Percentiles rank a stretch among this genome's conserved stretches.
These are phyloP conservation scores for Pichia nakasei DNA, from an alignment of 805 yeast species.

Conservation along the genomic window DNA sequence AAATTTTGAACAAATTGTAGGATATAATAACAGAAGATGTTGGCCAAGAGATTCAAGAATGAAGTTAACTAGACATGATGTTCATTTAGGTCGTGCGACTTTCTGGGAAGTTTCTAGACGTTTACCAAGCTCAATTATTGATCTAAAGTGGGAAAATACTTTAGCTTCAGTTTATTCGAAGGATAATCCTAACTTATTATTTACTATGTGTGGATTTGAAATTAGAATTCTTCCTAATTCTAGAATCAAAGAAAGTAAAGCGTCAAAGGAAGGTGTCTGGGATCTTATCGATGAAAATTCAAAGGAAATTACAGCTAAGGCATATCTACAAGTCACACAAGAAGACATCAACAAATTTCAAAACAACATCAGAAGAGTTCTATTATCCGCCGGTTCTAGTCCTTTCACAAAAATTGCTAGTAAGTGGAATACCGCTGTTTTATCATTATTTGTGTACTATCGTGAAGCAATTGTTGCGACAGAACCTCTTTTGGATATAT, in stretches of 20 bases:
- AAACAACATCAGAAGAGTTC: slow-evolving; percentile 75
- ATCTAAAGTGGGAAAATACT: slow-evolving; percentile 70
- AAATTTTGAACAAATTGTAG: slow-evolving; percentile 75
- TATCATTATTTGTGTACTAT: slow-evolving; percentile 79
- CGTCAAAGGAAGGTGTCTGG: slow-evolving; percentile 83
- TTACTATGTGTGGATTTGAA: slow-evolving; percentile 94
- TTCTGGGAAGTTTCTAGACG: slow-evolving; percentile 85
- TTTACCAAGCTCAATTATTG: slow-evolving; percentile 65
- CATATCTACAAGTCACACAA: slow-evolving; percentile 73
- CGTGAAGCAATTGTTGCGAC: slow-evolving; percentile 91
- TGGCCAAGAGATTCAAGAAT: slow-evolving; percentile 94
- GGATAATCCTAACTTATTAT: slow-evolving; percentile 82
- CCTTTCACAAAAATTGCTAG: slow-evolving; percentile 91
- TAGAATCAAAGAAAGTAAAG: slow-evolving; percentile 40
- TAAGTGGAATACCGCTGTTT: slow-evolving; percentile 90
- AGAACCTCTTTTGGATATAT: slow-evolving; percentile 60
- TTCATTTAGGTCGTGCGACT: slow-evolving; percentile 82
- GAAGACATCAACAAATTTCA: slow-evolving; percentile 75
- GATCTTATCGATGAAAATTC: slow-evolving; percentile 62
- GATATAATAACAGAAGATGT: slow-evolving; percentile 80
- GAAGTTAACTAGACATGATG: slow-evolving; percentile 87
- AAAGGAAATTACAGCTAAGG: slow-evolving; percentile 83
- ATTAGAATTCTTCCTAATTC: slow-evolving; percentile 74
- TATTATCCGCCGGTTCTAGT: slow-evolving; percentile 93
- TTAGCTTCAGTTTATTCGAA: slow-evolving; percentile 82